Conservation (phyloP, 768 basidiomycete species). For the Leccinum disarticulatum region DNA sequence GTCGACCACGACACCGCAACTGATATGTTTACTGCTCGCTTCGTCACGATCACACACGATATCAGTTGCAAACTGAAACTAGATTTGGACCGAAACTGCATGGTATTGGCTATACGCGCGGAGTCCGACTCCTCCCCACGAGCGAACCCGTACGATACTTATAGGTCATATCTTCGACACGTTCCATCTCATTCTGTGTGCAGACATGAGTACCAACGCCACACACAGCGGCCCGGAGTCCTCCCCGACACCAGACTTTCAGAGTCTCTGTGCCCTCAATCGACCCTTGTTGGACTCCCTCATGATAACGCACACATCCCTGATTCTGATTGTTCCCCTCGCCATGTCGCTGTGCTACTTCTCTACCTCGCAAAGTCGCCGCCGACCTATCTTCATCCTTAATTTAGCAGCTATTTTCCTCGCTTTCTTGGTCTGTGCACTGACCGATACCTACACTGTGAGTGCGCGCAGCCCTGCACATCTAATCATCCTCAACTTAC, state of each 20-base stretch:
- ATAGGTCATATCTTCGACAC: not conserved
- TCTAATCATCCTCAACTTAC: not conserved
- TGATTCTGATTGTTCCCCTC: slow-evolving; percentile 21
- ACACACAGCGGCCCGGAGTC: not conserved
- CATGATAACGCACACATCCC: slow-evolving; percentile 24
- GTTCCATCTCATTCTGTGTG: not conserved
- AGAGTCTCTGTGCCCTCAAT: not conserved
- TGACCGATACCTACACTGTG: slow-evolving; percentile 14
- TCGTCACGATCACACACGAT: not conserved
- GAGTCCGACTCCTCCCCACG: not conserved
- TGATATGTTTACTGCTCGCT: not conserved
- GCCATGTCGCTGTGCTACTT: slow-evolving; percentile 21
- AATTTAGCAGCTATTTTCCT: slow-evolving; percentile 14
- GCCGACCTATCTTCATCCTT: slow-evolving; percentile 19
- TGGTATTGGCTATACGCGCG: not conserved
- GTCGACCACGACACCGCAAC: not conserved
- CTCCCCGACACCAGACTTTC: not conserved
- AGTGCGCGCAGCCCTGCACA: not conserved
- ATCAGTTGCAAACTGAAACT: not conserved
- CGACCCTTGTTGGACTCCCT: slow-evolving; percentile 17
- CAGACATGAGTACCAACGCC: slow-evolving; percentile 5
- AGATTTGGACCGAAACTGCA: not conserved
- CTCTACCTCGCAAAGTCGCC: slow-evolving; percentile 16
- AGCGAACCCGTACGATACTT: not conserved
- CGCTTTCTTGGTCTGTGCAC: slow-evolving; percentile 12